A percentile compares a stretch with the other conserved stretches of the same genome.
Conservation (phyloP, 2,329 filamentous ascomycete species). For the Ascochyta pisi region DNA sequence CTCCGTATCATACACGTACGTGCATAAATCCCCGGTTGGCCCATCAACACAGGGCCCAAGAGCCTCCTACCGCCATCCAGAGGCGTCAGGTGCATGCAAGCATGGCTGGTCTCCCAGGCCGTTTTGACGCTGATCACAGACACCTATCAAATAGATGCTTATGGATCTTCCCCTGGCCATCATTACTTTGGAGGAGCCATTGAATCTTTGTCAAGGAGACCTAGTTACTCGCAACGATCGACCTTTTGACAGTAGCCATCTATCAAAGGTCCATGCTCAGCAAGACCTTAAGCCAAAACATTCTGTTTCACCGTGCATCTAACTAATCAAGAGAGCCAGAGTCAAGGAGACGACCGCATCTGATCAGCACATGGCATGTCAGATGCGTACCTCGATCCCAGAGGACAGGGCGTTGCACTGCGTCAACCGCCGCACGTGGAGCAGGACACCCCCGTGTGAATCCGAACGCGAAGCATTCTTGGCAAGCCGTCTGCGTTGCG, state of each 20-base stretch:
- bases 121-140: neutral
- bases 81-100: neutral
- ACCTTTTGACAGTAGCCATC: too few species aligned
- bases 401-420: neutral
- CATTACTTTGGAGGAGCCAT: too few species aligned
- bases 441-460: neutral
- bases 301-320: too few species aligned
- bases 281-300: too few species aligned
- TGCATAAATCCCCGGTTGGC: neutral
- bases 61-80: neutral
- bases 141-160: neutral
- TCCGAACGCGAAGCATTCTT: slow-evolving; percentile 4
- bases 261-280: too few species aligned
- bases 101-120: neutral
- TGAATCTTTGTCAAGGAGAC: too few species aligned
- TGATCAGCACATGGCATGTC: neutral
- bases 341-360: neutral
- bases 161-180: too few species aligned
- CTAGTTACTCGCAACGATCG: too few species aligned
- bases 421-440: neutral
- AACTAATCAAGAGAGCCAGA: neutral
- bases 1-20: neutral
- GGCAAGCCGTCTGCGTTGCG: neutral
- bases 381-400: neutral
- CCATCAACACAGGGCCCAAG: neutral